These are phyloP conservation scores for Alternaria incomplexa DNA, from an alignment of 2,329 filamentous ascomycete species.

Conservation along the genomic window DNA sequence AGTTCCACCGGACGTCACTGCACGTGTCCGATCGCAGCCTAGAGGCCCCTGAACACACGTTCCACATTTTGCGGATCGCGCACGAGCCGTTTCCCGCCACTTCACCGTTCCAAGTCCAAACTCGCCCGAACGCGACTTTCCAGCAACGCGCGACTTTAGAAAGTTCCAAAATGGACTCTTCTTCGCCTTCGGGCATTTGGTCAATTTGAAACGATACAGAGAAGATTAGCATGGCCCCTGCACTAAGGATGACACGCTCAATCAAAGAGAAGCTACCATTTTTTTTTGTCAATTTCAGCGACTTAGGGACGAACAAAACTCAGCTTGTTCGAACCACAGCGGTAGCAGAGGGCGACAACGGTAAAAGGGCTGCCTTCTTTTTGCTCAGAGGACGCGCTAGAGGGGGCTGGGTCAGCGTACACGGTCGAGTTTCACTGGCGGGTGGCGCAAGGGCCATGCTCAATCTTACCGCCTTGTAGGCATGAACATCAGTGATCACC, in stretches of 20 bases:
- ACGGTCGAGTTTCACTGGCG: too few species aligned
- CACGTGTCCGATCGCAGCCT: background rate
- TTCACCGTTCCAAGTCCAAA: background rate
- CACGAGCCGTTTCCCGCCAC: background rate
- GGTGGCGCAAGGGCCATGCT: background rate
- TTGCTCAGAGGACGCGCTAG: background rate
- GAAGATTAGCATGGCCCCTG: constrained; percentile 62
- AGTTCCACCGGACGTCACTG: background rate
- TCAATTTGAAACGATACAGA: constrained; percentile 46
- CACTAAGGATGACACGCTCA: constrained; percentile 85
- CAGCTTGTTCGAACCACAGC: background rate
- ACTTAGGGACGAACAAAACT: background rate
- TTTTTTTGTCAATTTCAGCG: constrained; percentile 22
- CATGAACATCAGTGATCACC: background rate
- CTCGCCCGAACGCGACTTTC: background rate
- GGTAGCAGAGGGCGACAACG: background rate
- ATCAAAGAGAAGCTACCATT: constrained; percentile 48
- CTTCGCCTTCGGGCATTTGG: constrained; percentile 27
- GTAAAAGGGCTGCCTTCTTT: background rate
- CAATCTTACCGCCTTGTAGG: background rate
- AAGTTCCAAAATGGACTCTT: rapidly evolving
- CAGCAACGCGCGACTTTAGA: background rate
- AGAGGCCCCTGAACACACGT: background rate
- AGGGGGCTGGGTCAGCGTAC: background rate
- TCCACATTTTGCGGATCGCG: background rate